Percentiles rank a stretch among this genome's conserved stretches.
Conservation (phyloP, 768 basidiomycete species). For the Udeniomyces megalosporus region DNA sequence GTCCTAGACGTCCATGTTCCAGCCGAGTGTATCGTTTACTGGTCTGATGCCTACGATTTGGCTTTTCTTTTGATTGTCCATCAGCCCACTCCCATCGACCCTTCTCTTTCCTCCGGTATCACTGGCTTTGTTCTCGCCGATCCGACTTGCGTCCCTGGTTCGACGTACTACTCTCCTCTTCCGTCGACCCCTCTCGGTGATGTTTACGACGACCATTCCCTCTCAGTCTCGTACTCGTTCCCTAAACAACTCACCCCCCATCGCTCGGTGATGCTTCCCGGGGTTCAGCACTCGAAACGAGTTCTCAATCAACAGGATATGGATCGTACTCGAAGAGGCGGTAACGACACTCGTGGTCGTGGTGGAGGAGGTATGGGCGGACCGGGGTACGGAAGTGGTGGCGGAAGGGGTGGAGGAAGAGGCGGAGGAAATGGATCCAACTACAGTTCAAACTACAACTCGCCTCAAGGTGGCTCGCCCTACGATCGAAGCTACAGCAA, state of each 20-base stretch:
- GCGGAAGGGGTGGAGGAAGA: conserved; percentile 2
- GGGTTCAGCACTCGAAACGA: conserved; percentile 43
- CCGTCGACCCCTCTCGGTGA: conserved; percentile 45
- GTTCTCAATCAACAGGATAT: conserved; percentile 54
- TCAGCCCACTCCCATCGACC: conserved; percentile 60
- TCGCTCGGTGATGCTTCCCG: conserved; percentile 63
- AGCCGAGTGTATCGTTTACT: not conserved
- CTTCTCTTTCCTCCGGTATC: conserved; percentile 55
- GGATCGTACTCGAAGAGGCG: conserved; percentile 43
- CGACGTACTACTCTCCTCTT: conserved; percentile 70
- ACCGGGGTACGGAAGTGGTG: conserved; percentile 3
- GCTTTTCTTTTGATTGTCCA: conserved; percentile 1
- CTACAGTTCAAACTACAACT: not conserved
- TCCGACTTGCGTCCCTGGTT: conserved; percentile 76
- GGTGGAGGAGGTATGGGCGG: conserved; percentile 16
- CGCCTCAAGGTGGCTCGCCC: not conserved
- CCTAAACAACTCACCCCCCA: conserved; percentile 75
- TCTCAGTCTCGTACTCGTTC: conserved; percentile 78
- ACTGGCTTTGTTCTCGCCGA: conserved; percentile 66
- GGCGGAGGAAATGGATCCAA: not conserved
- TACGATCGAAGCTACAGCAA: conserved; percentile 2
- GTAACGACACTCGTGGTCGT: conserved; percentile 21
- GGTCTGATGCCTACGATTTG: too few species aligned
- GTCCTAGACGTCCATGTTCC: not conserved
- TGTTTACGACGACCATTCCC: conserved; percentile 68